Evolutionary conservation across 2,329 filamentous ascomycete species (phyloP), one percentile per base, ranked within the genome.

Genomic region (Leptographium radiaticola): DNA sequence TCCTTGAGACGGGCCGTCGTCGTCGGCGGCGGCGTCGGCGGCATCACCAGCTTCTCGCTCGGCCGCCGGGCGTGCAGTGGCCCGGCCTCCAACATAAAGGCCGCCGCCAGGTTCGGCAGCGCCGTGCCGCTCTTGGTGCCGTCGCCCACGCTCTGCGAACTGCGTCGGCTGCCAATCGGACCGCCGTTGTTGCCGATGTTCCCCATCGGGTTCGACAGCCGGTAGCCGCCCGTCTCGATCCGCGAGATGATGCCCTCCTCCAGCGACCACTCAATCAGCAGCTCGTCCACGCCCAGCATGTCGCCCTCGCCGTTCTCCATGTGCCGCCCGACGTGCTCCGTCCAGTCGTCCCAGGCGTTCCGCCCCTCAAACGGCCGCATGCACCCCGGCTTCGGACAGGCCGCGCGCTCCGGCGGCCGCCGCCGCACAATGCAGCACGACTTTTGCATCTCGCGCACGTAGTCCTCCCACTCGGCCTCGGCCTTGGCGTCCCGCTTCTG

Each of bases 291-390:
- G 1, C 75, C 77, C 18, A 84, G 69, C 30, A 71, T 66, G 30
- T 71, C 69, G 4, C 77, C 80, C 57, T 84, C 80, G 8, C 79
- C 79, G 59, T 83, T 84, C 67, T 96, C 90, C 74, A 95, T 85
- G 66, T 97, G 91, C 48, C 85, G 77, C 1, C 90, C 90, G 1
- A 96, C 84, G 65, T 97, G 91, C 66, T 97, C 91, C 56, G 93
- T 93, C 70, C 89, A 87, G 60, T 89, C 83, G 55, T 95, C 88
- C 91, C 91, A 96, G 10, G 84, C 86, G 2, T 77, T 78, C 1
- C 75, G 70, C 0, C 88, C 89, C 54, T 81, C 75, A 62, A 95
- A 96, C 0, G 75, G 68, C 50, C 76, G 77, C 12, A 76, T 71
- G 64, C 91, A 97, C 60, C 88, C 87, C 0, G 75, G 71, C 60